Evolutionary conservation across 495 filamentous ascomycete genomes (phyloP), one percentile per base, ranked within the genome.

Genomic region (Neurospora sp.): DNA sequence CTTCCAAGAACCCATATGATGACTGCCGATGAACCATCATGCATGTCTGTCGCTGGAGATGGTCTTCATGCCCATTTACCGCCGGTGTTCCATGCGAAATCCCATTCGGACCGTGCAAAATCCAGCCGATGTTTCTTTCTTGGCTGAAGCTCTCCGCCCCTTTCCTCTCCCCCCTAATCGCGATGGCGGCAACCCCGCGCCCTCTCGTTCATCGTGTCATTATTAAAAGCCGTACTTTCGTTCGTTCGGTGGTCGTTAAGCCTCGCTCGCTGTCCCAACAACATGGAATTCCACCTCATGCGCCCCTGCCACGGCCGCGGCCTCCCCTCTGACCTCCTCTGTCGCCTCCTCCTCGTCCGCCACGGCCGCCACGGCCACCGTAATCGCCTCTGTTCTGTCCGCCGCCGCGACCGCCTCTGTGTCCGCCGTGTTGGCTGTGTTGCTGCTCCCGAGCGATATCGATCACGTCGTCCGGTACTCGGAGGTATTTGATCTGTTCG

Each of bases 381-480:
- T 89, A 84, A 76, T 91, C 90, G 38, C 91, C 90, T 74, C 93
- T 86, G 71, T 89, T 83, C 71, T 85, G 84, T 72, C 84, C 83
- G 62, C 91, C 92, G 62, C 92, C 92, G 38, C 93, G 89, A 54
- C 90, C 90, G 27, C 93, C 90, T 78, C 85, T 87, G 79, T 83
- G 91, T 35, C 84, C 83, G 37, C 83, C 78, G 38, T 81, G 77
- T 78, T 95, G 91, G 62, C 83, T 86, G 74, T 95, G 92, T 75
- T 92, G 91, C 80, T 97, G 94, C 60, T 98, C 95, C 85, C 94
- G 97, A 14, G 95, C 94, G 11, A 94, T 80, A 72, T 98, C 96
- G 81, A 98, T 90, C 74, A 98, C 96, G 79, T 98, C 94, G 81
- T 98, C 95, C 69, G 94, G 93, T 3, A 99, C 93, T 71, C 94